Evolutionary conservation across 2,329 filamentous ascomycete species (phyloP).

Genomic region (Scorias spongiosa): DNA sequence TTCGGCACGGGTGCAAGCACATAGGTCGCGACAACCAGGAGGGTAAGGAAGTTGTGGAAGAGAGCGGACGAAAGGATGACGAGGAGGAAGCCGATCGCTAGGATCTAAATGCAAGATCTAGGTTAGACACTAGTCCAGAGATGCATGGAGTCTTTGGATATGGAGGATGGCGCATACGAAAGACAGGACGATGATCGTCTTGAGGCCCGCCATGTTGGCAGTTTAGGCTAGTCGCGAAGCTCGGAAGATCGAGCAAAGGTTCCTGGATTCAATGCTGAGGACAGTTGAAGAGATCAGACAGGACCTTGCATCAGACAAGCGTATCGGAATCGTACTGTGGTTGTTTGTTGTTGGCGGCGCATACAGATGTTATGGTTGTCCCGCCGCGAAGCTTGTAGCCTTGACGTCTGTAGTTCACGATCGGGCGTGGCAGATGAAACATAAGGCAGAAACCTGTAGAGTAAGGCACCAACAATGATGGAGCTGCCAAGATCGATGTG

Average conservation of each 20-base stretch:
- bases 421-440: too few relatives aligned
- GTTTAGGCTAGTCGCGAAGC: not conserved
- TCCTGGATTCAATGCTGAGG: slow-evolving; percentile 5
- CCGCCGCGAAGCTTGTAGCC: not conserved
- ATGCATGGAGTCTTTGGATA: not conserved
- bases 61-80: slow-evolving; percentile 96
- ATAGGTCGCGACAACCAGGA: slow-evolving; percentile 92
- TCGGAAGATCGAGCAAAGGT: not conserved
- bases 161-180: slow-evolving; percentile 48
- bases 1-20: slow-evolving; percentile 87
- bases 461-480: too few relatives aligned
- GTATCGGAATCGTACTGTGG: too few relatives aligned
- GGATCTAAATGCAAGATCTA: slow-evolving; percentile 44
- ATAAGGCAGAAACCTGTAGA: too few relatives aligned
- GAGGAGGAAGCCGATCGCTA: slow-evolving; percentile 95
- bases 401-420: not conserved
- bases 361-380: too few relatives aligned
- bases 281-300: not conserved
- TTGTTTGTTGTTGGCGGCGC: too few relatives aligned
- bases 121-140: not conserved
- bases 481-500: too few relatives aligned
- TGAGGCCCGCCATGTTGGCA: slow-evolving; percentile 64
- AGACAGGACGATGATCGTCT: slow-evolving; percentile 97
- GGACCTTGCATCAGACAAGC: too few relatives aligned
- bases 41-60: slow-evolving; percentile 85